Percentiles rank a stretch among this genome's conserved stretches.
Conservation (phyloP, 108 stramenopile genomes). For the Pseudonitzschia delicatissima region DNA sequence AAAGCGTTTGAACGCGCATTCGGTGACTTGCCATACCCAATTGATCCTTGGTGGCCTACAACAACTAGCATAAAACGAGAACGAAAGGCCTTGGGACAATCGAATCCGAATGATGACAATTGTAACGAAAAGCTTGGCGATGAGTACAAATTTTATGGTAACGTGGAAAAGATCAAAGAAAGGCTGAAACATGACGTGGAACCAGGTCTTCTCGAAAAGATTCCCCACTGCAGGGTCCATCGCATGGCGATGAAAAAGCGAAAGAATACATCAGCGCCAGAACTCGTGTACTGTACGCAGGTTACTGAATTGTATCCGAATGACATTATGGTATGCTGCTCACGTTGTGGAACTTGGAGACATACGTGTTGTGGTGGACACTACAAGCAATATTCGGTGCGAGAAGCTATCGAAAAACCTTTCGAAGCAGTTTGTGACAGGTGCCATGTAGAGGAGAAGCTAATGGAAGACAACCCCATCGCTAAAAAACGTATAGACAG, state of each 20-base stretch:
- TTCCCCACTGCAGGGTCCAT: constrained; percentile 81
- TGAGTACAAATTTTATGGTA: constrained; percentile 38
- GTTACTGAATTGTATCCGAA: constrained; percentile 70
- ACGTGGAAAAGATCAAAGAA: constrained; percentile 34
- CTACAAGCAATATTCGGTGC: constrained; percentile 59
- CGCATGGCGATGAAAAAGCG: constrained; percentile 35
- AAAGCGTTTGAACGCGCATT: constrained; percentile 14
- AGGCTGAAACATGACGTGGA: constrained; percentile 43
- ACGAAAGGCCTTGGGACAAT: constrained; percentile 35
- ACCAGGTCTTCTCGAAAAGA: constrained; percentile 77
- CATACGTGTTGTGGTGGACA: constrained; percentile 86
- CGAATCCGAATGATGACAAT: constrained; percentile 45
- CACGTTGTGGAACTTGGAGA: constrained; percentile 82
- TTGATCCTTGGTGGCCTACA: constrained; percentile 83
- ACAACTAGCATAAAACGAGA: constrained; percentile 51
- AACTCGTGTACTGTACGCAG: constrained; percentile 73
- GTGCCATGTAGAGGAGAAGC: constrained; percentile 58
- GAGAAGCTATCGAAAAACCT: constrained; percentile 43
- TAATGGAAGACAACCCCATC: constrained; percentile 39
- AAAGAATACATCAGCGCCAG: constrained; percentile 32
- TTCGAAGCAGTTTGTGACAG: constrained; percentile 73
- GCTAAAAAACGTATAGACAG: constrained; percentile 52
- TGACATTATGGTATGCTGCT: constrained; percentile 81
- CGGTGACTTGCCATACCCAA: constrained; percentile 36
- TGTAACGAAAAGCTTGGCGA: constrained; percentile 14